These are phyloP conservation scores for Termitomyces sp. DNA, from an alignment of 768 basidiomycete species.

Conservation along the genomic window DNA sequence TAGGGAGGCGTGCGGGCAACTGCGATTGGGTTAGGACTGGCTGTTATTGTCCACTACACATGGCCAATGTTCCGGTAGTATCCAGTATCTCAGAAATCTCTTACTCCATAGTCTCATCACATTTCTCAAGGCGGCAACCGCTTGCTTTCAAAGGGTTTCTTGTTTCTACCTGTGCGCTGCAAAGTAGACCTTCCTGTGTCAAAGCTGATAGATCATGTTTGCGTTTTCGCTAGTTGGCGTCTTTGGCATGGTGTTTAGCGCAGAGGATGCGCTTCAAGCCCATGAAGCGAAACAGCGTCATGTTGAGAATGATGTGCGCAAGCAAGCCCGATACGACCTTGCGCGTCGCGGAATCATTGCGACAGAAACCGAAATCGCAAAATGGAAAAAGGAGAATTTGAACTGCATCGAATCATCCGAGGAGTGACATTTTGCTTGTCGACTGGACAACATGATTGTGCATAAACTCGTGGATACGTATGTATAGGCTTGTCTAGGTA, in stretches of 20 bases:
- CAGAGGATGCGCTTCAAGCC: constrained; percentile 67
- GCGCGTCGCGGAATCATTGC: constrained; percentile 68
- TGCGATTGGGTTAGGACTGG: constrained; percentile 51
- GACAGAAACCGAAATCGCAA: constrained; percentile 79
- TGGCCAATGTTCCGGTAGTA: constrained; percentile 69
- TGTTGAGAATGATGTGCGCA: constrained; percentile 64
- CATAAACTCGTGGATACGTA: not conserved
- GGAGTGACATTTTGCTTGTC: not conserved
- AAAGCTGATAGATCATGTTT: not conserved
- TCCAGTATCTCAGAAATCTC: not conserved
- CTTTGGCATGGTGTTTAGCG: constrained; percentile 67
- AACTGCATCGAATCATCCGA: constrained; percentile 1
- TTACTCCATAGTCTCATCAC: not conserved
- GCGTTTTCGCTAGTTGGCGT: constrained; percentile 37
- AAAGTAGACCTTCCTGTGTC: not conserved
- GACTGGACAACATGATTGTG: not conserved
- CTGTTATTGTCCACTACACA: constrained; percentile 57
- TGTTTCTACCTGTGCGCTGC: constrained; percentile 57
- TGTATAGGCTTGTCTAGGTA: not conserved
- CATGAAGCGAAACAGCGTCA: constrained; percentile 63
- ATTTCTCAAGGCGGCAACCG: constrained; percentile 57
- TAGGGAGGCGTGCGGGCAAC: constrained; percentile 52
- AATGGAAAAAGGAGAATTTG: constrained; percentile 54
- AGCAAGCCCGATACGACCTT: constrained; percentile 70
- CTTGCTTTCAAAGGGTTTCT: constrained; percentile 78